These are phyloP conservation scores for Hypoxylon sp. DNA, from an alignment of 2,329 filamentous ascomycete species.

Conservation along the genomic window DNA sequence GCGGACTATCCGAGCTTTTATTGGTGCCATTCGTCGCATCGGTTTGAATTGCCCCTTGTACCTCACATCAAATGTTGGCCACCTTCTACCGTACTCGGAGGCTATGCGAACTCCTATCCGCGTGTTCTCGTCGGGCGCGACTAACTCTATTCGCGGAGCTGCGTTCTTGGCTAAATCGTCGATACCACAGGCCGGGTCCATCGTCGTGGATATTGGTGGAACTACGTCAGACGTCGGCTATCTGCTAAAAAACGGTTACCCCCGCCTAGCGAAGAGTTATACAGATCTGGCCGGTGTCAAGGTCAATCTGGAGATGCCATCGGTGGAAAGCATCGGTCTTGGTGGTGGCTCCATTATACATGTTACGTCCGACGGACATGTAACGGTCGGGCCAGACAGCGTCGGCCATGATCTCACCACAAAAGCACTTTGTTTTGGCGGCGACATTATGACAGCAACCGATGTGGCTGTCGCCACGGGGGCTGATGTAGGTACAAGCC, in stretches of 20 bases:
- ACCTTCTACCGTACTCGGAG: slow-evolving; percentile 65
- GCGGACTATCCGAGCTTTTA: slow-evolving; percentile 68
- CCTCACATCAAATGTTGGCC: slow-evolving; percentile 74
- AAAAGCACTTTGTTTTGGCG: slow-evolving; percentile 69
- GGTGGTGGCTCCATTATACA: slow-evolving; percentile 69
- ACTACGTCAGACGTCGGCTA: slow-evolving; percentile 75
- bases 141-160: slow-evolving; percentile 73
- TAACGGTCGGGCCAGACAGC: slow-evolving; percentile 70
- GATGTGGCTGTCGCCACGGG: slow-evolving; percentile 60
- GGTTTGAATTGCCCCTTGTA: slow-evolving; percentile 67
- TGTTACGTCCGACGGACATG: slow-evolving; percentile 51
- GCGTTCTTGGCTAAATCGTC: slow-evolving; percentile 66
- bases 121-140: slow-evolving; percentile 73
- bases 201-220: slow-evolving; percentile 76
- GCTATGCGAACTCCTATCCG: slow-evolving; percentile 70
- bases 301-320: slow-evolving; percentile 70
- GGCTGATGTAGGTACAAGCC: slow-evolving; percentile 45
- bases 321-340: slow-evolving; percentile 70
- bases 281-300: slow-evolving; percentile 72
- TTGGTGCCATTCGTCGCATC: slow-evolving; percentile 64
- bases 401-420: slow-evolving; percentile 68
- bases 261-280: slow-evolving; percentile 72
- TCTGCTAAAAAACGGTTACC: slow-evolving; percentile 71
- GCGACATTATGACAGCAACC: slow-evolving; percentile 69
- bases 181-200: slow-evolving; percentile 55